Conservation (phyloP, 2,329 filamentous ascomycete genomes). For the Colletotrichum filicis region DNA sequence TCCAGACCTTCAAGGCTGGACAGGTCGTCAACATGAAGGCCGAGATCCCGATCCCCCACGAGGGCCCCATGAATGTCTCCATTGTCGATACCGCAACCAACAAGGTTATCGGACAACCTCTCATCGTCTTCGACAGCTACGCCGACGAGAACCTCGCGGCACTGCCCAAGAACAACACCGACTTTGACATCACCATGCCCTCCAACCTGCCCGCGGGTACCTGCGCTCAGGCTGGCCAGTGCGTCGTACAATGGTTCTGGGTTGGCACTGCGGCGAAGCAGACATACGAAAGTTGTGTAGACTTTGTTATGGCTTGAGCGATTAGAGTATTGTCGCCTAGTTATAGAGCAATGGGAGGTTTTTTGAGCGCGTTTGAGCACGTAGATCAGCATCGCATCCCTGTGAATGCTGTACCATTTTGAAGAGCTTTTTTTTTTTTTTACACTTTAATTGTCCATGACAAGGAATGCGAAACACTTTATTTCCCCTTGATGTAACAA, state of each 20-base stretch:
- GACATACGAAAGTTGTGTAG: conserved; percentile 52
- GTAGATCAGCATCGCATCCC: conserved; percentile 11
- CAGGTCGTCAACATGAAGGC: conserved; percentile 55
- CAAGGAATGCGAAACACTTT: background rate
- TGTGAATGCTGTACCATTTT: background rate
- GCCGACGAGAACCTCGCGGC: conserved; percentile 54
- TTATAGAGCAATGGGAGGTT: background rate
- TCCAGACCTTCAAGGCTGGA: conserved; percentile 56
- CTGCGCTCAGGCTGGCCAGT: conserved; percentile 45
- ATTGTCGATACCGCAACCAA: conserved; percentile 65
- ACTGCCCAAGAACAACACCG: conserved; percentile 54
- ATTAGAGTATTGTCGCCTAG: background rate
- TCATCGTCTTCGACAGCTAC: conserved; percentile 67
- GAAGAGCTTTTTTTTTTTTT: too few species aligned
- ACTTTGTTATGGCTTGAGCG: conserved; percentile 41
- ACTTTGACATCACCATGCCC: conserved; percentile 55
- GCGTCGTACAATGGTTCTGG: conserved; percentile 59
- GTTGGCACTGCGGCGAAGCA: conserved; percentile 48
- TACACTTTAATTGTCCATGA: background rate
- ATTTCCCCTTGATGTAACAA: background rate
- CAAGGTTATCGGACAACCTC: conserved; percentile 60
- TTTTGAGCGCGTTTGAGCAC: background rate
- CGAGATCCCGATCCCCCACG: conserved; percentile 55
- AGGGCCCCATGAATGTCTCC: conserved; percentile 64
- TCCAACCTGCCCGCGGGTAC: conserved; percentile 39